Evolutionary conservation across 2,329 filamentous ascomycete species (phyloP).

Genomic region (Penicillium hordei): DNA sequence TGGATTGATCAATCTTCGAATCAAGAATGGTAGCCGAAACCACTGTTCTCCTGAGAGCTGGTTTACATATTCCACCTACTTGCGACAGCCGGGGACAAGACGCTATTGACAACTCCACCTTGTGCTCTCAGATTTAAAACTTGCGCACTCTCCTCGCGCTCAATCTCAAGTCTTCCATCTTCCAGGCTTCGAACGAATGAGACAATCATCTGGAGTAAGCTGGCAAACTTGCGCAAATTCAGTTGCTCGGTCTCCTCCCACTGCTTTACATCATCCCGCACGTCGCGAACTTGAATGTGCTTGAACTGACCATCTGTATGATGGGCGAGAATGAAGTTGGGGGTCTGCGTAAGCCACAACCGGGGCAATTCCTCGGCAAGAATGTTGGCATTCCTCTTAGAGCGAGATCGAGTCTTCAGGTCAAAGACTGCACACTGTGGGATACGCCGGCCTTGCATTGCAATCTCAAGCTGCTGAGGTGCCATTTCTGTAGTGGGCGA

Average conservation of each 20-base stretch:
- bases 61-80: background rate
- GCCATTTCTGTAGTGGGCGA: background rate
- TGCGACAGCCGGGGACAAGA: conserved; percentile 2
- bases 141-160: conserved; percentile 23
- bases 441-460: conserved; percentile 26
- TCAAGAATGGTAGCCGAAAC: background rate
- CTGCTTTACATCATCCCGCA: conserved; percentile 34
- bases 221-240: conserved; percentile 14
- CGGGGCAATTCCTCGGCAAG: conserved; percentile 45
- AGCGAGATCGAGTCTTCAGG: conserved; percentile 51
- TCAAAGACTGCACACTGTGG: conserved; percentile 52
- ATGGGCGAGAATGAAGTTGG: conserved; percentile 54
- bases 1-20: background rate
- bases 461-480: conserved; percentile 20
- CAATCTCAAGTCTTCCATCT: conserved; percentile 26
- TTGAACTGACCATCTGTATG: conserved; percentile 48
- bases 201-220: conserved; percentile 20
- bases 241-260: conserved; percentile 47
- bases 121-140: conserved; percentile 35
- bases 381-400: conserved; percentile 34
- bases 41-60: background rate
- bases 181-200: conserved; percentile 20
- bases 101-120: conserved; percentile 6
- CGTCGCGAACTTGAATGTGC: conserved; percentile 42
- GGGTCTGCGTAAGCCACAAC: conserved; percentile 54